A percentile compares a stretch with the other conserved stretches of the same genome.
Conservation (phyloP, 768 basidiomycete species). For the Galerina marginata region DNA sequence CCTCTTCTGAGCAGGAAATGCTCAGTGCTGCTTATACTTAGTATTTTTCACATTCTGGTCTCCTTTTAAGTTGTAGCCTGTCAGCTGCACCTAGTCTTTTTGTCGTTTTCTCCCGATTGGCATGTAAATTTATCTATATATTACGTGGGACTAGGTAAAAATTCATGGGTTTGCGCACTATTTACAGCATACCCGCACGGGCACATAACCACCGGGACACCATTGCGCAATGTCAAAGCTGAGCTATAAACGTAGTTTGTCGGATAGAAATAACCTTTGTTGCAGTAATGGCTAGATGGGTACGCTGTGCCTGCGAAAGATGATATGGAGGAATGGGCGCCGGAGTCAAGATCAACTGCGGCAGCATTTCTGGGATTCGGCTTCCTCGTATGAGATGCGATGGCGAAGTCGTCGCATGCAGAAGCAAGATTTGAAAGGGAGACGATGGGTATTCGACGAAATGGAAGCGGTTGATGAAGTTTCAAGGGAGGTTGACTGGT, state of each 20-base stretch:
- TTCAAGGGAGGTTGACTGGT: conserved; percentile 35
- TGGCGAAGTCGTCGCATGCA: conserved; percentile 38
- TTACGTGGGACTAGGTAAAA: too few relatives aligned
- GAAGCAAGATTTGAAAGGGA: conserved; percentile 47
- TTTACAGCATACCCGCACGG: conserved; percentile 36
- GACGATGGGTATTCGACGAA: conserved; percentile 49
- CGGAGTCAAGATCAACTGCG: conserved; percentile 22
- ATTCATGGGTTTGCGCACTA: too few relatives aligned
- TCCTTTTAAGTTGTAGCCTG: too few relatives aligned
- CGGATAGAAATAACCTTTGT: conserved; percentile 11
- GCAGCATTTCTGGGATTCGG: conserved; percentile 8
- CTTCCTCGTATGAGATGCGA: conserved; percentile 19
- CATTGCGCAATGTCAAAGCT: conserved; percentile 12
- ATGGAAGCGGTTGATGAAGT: conserved; percentile 52
- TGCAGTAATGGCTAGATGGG: conserved; percentile 20
- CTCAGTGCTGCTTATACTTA: too few relatives aligned
- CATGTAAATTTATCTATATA: too few relatives aligned
- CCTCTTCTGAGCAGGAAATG: too few relatives aligned
- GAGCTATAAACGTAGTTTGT: conserved; percentile 17
- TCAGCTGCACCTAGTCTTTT: too few relatives aligned
- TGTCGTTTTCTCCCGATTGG: too few relatives aligned
- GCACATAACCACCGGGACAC: conserved; percentile 29
- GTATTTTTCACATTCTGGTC: too few relatives aligned
- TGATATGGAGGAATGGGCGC: conserved; percentile 21
- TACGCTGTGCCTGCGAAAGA: conserved; percentile 18